Evolutionary conservation across 495 filamentous ascomycete genomes (phyloP).

Genomic region (Darksidea phi): DNA sequence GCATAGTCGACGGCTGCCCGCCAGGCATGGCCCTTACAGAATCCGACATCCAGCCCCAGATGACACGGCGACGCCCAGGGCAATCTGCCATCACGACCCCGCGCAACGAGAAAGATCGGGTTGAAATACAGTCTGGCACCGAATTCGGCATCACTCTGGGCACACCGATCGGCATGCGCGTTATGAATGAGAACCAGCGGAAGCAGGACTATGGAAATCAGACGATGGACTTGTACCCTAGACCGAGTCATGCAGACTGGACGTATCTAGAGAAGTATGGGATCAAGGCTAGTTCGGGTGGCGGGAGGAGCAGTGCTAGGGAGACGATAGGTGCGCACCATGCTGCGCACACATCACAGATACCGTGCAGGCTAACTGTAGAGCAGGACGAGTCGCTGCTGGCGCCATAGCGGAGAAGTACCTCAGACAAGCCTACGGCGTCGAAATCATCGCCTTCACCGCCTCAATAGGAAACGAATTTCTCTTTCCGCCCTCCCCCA

Average conservation of each 20-base stretch:
- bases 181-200: conserved; percentile 88
- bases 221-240: conserved; percentile 89
- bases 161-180: conserved; percentile 85
- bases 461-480: conserved; percentile 79
- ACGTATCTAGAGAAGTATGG: conserved; percentile 98
- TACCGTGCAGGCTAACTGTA: conserved; percentile 17
- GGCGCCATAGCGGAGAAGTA: conserved; percentile 95
- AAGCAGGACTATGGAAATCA: conserved; percentile 89
- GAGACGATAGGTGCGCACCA: conserved; percentile 79
- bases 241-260: conserved; percentile 93
- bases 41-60: conserved; percentile 89
- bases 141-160: conserved; percentile 91
- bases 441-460: conserved; percentile 91
- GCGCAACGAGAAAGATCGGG: conserved; percentile 85
- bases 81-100: conserved; percentile 90
- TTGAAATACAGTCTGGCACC: conserved; percentile 90
- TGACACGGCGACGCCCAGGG: conserved; percentile 86
- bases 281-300: conserved; percentile 88
- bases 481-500: conserved; percentile 77
- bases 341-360: neutral
- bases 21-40: conserved; percentile 88
- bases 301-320: conserved; percentile 85
- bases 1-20: conserved; percentile 62
- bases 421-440: conserved; percentile 70
- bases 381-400: conserved; percentile 77